Evolutionary conservation across 371 early-diverging fungal genomes (phyloP), one percentile per base, ranked within the genome.

Genomic region (Mortierella sp.): DNA sequence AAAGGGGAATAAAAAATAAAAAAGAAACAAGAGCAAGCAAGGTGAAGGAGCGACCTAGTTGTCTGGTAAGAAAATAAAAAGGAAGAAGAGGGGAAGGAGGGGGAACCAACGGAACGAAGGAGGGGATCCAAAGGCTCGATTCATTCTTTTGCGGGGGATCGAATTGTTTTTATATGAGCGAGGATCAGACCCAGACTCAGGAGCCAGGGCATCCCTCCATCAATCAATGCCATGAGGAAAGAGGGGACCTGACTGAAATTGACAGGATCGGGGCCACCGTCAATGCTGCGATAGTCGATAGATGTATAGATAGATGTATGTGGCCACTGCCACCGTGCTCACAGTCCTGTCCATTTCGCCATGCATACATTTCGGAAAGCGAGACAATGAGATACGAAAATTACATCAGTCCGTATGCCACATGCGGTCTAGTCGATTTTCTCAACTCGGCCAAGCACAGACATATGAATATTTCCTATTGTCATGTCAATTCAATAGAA

Each of bases 321-420:
- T n/a, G n/a, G n/a, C n/a, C 31, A 55, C 31, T 55, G 55, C 52
- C 26, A 50, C 26, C n/a, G n/a, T 50, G 52, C 55, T 55, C 55
- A 53, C 53, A n/a, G 29, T 4, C 24, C 50, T 29, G 13, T 53
- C 26, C 26, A 26, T 10, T 55, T 29, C 24, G n/a, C 50, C 50
- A 50, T 50, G 55, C 29, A 14, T 26, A 26, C 64, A 10, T n/a
- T 3, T 39, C 40, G 37, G 40, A 41, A 26, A 41, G 14, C 64
- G 37, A 24, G 37, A 40, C 64, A 40, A 40, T 64, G 24, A 37
- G 64, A 41, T 41, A 41, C 40, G 5, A 10, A 24, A 2, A 64
- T 8, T 34, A 55, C 24, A 7, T 31, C 55, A 14, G 16, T 19
- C 39, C 26, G 63, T 13, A 64, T 64, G 24, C 41, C 41, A 64